Conservation (phyloP, 1,284 basidiomycete genomes). For the Laetiporus sulphureus region DNA sequence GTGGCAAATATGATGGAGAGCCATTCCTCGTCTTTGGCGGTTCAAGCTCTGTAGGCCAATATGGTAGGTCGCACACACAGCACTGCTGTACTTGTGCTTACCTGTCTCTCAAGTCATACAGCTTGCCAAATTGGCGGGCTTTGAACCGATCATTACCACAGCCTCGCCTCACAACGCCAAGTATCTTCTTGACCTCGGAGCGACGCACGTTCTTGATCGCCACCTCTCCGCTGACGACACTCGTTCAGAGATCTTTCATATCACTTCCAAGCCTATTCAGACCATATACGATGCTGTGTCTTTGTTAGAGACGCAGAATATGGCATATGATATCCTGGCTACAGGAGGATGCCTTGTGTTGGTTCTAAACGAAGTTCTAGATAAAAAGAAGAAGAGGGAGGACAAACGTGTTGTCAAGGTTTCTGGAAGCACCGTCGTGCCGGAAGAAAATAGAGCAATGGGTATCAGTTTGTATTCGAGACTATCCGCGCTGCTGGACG, state of each 20-base stretch:
- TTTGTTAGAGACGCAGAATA: not conserved
- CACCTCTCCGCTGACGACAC: not conserved
- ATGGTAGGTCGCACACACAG: constrained; percentile 13
- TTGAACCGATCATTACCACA: not conserved
- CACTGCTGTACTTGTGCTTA: not conserved
- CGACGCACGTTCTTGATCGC: not conserved
- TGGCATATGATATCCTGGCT: not conserved
- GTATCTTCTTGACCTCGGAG: not conserved
- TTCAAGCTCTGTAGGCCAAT: constrained; percentile 30
- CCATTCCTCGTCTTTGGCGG: constrained; percentile 30
- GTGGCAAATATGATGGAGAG: not conserved
- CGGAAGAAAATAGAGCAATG: not conserved
- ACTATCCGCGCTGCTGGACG: not conserved
- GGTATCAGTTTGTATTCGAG: not conserved
- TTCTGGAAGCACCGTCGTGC: not conserved
- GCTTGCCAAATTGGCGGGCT: not conserved
- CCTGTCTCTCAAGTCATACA: not conserved
- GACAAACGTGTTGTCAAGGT: not conserved
- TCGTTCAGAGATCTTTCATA: not conserved
- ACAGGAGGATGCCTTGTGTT: not conserved
- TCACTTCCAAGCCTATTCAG: not conserved
- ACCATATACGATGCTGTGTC: not conserved
- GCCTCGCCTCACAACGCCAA: not conserved
- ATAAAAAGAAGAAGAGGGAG: not conserved
- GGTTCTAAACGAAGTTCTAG: not conserved